Evolutionary conservation across 495 filamentous ascomycete genomes (phyloP), one percentile per base, ranked within the genome.

Genomic region (Neurospora tetrasperma): DNA sequence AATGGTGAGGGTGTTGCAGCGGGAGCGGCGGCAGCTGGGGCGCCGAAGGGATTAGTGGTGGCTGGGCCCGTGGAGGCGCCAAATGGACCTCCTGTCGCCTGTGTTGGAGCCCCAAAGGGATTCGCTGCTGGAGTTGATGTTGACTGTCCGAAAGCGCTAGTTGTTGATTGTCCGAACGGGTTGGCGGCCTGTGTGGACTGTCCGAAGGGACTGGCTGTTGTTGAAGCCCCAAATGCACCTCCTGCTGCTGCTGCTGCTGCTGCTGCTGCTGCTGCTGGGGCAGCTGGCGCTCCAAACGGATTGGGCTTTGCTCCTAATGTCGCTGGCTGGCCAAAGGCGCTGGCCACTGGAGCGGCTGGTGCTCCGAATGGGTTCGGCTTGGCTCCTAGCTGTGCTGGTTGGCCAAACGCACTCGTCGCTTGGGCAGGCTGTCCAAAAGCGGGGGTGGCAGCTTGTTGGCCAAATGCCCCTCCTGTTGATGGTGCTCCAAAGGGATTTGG

Each of bases 401-500:
- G 80, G 11, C 79, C 78, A 39, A 81, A 81, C 0, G 74, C 75
- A 8, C 78, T 27, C 44, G 74, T 39, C 54, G 72, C 27, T 62
- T 77, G 79, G 16, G 84, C 73, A 39, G 82, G 73, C 71, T 85
- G 83, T 0, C 81, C 83, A 76, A 85, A 84, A 42, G 78, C 78
- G 16, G 82, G 75, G 1, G 79, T 71, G 54, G 77, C 71, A 16
- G 79, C 72, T 59, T 82, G 73, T 71, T 85, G 83, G 0, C 81
- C 83, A 74, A 85, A 84, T 62, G 78, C 78, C 16, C 81, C 75
- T 62, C 76, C 71, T 12, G 79, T 71, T 69, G 83, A 78, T 16
- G 84, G 77, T 12, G 76, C 43, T 9, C 80, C 81, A 42, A 86
- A 86, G 1, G 83, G 77, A 68, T 77, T 84, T 6, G 83, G 79